A percentile compares a stretch with the other conserved stretches of the same genome.
These are phyloP conservation scores for Westerdykella aurantiaca DNA, from an alignment of 2,329 filamentous ascomycete genomes.

Conservation along the genomic window DNA sequence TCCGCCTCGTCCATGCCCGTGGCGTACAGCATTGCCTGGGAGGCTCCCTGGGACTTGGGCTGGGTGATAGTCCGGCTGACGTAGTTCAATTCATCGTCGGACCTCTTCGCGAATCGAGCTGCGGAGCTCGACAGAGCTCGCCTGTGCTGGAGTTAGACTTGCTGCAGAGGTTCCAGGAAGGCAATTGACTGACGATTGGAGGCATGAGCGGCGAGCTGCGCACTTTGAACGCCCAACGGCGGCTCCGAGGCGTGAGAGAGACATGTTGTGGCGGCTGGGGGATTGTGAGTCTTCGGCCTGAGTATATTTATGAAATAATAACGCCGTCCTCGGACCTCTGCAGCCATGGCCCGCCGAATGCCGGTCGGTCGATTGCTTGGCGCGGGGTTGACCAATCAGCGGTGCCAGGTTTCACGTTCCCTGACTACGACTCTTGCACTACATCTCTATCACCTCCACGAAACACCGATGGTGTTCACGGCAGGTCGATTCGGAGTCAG, in stretches of 20 bases:
- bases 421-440: too few species aligned
- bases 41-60: slow-evolving; percentile 95
- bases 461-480: too few species aligned
- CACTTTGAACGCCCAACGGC: slow-evolving; percentile 28
- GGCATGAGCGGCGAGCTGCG: slow-evolving; percentile 28
- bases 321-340: slow-evolving; percentile 15
- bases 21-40: slow-evolving; percentile 97
- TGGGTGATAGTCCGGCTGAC: slow-evolving; percentile 83
- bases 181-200: slow-evolving; percentile 23
- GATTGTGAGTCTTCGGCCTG: slow-evolving; percentile 8
- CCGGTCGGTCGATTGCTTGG: not conserved
- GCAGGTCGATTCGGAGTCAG: too few species aligned
- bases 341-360: slow-evolving; percentile 12
- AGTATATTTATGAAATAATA: slow-evolving; percentile 21
- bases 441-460: too few species aligned
- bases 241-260: slow-evolving; percentile 33
- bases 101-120: slow-evolving; percentile 20
- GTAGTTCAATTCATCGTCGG: slow-evolving; percentile 57
- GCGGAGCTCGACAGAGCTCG: slow-evolving; percentile 33
- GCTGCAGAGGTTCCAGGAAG: not conserved
- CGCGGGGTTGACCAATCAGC: slow-evolving; percentile 18
- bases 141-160: slow-evolving; percentile 20
- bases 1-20: slow-evolving; percentile 81
- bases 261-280: slow-evolving; percentile 22
- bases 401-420: not conserved